phyloP scores from a whole-genome alignment of 805 yeast species.

The Dipodascopsis uninucleata region DNA sequence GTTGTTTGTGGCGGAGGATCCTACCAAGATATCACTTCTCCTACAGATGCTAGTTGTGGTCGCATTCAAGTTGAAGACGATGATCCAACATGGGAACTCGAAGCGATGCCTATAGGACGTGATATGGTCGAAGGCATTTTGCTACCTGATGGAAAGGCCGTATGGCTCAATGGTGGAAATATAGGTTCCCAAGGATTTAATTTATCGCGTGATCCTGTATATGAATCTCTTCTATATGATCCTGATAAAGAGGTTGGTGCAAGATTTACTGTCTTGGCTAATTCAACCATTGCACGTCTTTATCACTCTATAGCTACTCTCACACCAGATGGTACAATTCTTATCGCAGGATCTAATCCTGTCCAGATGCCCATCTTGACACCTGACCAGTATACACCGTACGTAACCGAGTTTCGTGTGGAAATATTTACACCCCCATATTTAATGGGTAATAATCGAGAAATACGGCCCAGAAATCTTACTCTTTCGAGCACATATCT shows the following conservation, averaged over 20 bases:
- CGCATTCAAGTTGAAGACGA: constrained; percentile 22
- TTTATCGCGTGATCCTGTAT: constrained; percentile 19
- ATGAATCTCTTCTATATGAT: constrained; percentile 17
- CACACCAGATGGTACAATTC: constrained; percentile 22
- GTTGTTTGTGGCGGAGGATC: constrained; percentile 26
- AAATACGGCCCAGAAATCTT: constrained; percentile 9
- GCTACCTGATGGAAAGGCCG: constrained; percentile 21
- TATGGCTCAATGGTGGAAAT: constrained; percentile 22
- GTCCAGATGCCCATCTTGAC: constrained; percentile 21
- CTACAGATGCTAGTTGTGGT: constrained; percentile 25
- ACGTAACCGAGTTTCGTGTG: constrained; percentile 23
- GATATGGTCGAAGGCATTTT: constrained; percentile 23
- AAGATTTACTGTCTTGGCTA: constrained; percentile 16
- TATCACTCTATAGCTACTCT: constrained; percentile 21
- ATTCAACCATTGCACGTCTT: constrained; percentile 22
- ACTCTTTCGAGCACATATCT: constrained; percentile 6
- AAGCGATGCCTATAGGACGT: constrained; percentile 20
- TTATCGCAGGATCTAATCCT: constrained; percentile 24
- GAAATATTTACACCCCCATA: constrained; percentile 25
- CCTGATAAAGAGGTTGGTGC: constrained; percentile 6
- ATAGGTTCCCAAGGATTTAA: constrained; percentile 24
- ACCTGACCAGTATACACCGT: constrained; percentile 21
- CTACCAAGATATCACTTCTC: constrained; percentile 25
- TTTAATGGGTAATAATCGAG: constrained; percentile 21
- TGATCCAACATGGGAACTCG: constrained; percentile 19